Base-by-base conservation (phyloP, 2,329 filamentous ascomycete genomes). In the Ceratocystis papillata region DNA sequence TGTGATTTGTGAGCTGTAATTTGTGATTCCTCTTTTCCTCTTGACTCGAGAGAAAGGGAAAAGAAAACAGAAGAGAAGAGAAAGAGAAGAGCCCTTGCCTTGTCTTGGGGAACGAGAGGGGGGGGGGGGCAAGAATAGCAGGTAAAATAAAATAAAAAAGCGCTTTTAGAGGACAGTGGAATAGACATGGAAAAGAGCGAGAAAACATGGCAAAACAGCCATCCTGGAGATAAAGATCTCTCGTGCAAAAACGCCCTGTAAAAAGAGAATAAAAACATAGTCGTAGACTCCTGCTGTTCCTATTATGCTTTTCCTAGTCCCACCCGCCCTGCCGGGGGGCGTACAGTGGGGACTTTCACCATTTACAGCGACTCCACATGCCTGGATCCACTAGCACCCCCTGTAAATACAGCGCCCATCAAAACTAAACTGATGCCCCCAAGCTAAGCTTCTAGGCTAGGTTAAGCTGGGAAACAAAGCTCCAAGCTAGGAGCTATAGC, bases 11-110 rank as follows among this genome's bases (percentile, higher is more conserved):
- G 33, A 37, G 33, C 33, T 37, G 33, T 37, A 37, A 37, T 37
- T 3, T 37, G 33, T 22, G 17, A 50, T n/a, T 50, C 46, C 22
- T 22, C 17, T n/a, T 50, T 12, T n/a, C 3, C 46, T 50, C 5
- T 50, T 22, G 57, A n/a, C 57, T 61, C 33, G 30, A 62, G 60
- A 37, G 44, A 46, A 62, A 22, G 44, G 44, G 25, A 62, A 46
- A 61, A 30, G 30, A 60, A 61, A n/a, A 28, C 37, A 46, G 30
- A 50, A 37, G 33, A 48, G 60, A 50, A 44, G 46, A 61, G 55
- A 65, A 37, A 33, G 53, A 22, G 53, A 48, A 65, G 12, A 28
- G 22, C 41, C 37, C 41, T 65, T 45, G 20, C 33, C 33, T 37
- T 10, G 33, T 12, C 10, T 37, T 37, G 33, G 33, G 33, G 33